Conservation (phyloP, 176 grass and related monocot genomes). For the Microstegium vimineum region DNA sequence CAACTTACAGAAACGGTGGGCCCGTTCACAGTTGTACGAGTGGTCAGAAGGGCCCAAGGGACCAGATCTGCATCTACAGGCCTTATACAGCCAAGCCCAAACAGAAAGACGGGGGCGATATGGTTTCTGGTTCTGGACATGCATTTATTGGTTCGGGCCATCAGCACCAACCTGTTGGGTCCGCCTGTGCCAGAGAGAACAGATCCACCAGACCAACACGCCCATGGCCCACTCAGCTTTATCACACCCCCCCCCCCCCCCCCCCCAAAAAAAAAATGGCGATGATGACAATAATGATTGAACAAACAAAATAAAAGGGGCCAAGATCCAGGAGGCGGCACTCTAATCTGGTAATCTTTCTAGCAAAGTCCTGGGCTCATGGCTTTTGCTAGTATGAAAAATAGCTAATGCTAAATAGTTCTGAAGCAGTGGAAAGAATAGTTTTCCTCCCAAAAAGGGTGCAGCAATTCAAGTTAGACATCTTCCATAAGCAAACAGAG, state of each 20-base stretch:
- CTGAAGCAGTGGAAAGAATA: neutral
- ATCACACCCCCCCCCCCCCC: too few species aligned
- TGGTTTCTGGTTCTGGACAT: constrained; percentile 48
- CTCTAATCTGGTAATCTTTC: constrained; percentile 21
- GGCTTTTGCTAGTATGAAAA: neutral
- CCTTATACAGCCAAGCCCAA: constrained; percentile 56
- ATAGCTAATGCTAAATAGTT: neutral
- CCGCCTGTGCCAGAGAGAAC: constrained; percentile 45
- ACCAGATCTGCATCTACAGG: constrained; percentile 63
- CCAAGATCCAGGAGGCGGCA: constrained; percentile 19
- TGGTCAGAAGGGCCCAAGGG: constrained; percentile 50
- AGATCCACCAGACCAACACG: constrained; percentile 51
- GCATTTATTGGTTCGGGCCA: constrained; percentile 51
- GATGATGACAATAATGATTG: constrained; percentile 46
- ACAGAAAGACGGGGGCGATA: constrained; percentile 31
- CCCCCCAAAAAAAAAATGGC: constrained; percentile 30
- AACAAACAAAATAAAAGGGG: constrained; percentile 10
- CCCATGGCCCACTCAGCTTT: constrained; percentile 27
- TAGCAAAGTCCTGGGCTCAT: constrained; percentile 9
- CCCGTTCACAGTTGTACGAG: constrained; percentile 43
- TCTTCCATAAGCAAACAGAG: neutral
- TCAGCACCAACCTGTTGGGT: constrained; percentile 34
- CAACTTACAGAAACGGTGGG: constrained; percentile 45
- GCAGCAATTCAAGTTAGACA: neutral
- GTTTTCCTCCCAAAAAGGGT: neutral